Percentiles rank a stretch among this genome's conserved stretches.
These are phyloP conservation scores for Beauveria bassiana DNA, from an alignment of 2,329 filamentous ascomycete genomes.

Conservation along the genomic window DNA sequence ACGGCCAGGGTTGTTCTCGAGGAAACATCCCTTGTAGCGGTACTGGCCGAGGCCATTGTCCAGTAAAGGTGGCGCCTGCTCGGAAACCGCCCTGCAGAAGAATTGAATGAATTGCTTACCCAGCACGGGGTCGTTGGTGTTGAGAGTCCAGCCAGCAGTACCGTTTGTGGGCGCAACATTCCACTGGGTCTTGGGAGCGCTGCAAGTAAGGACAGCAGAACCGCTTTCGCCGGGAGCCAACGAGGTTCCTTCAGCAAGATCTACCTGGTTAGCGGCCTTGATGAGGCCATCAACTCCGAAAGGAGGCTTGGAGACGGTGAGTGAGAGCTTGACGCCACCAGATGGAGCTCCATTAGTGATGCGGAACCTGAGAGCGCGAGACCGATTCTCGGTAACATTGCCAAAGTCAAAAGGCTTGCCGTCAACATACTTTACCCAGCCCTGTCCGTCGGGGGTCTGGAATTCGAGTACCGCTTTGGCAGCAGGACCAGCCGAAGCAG, in stretches of 20 bases:
- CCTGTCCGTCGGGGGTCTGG: conserved; percentile 40
- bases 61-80: conserved; percentile 43
- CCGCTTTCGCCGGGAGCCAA: conserved; percentile 41
- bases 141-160: conserved; percentile 46
- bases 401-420: conserved; percentile 45
- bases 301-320: conserved; percentile 55
- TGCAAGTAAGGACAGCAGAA: conserved; percentile 46
- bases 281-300: conserved; percentile 48
- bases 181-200: conserved; percentile 49
- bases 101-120: conserved; percentile 47
- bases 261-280: conserved; percentile 45
- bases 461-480: conserved; percentile 47
- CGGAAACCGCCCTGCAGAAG: conserved; percentile 40
- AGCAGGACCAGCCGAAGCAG: conserved; percentile 40
- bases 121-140: conserved; percentile 44
- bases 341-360: conserved; percentile 42
- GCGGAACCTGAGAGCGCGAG: conserved; percentile 40
- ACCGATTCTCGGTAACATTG: conserved; percentile 44
- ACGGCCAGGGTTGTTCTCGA: conserved; percentile 47
- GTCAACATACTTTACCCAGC: conserved; percentile 40
- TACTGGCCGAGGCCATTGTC: conserved; percentile 38
- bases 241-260: conserved; percentile 48
- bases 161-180: conserved; percentile 44
- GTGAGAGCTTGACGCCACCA: conserved; percentile 38
- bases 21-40: conserved; percentile 47